A percentile compares a stretch with the other conserved stretches of the same genome.
Conservation (phyloP, 2,329 filamentous ascomycete species). For the Penicillium sclerotiorum region DNA sequence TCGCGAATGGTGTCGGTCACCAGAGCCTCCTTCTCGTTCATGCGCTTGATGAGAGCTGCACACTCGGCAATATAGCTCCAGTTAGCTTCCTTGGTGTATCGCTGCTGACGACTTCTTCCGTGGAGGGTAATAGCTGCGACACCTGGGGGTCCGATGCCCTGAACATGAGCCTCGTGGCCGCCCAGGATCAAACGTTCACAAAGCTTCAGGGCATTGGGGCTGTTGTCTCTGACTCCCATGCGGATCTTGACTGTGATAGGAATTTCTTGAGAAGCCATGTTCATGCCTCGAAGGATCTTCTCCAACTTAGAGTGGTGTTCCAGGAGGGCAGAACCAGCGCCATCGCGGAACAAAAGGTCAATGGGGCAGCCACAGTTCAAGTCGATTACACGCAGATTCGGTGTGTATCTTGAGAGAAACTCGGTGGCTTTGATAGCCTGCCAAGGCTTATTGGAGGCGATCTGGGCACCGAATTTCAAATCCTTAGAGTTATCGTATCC, state of each 20-base stretch:
- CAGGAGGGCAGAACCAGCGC: slow-evolving; percentile 89
- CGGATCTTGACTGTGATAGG: slow-evolving; percentile 95
- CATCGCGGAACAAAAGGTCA: slow-evolving; percentile 85
- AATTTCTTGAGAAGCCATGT: slow-evolving; percentile 82
- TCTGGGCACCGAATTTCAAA: slow-evolving; percentile 87
- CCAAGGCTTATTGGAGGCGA: slow-evolving; percentile 91
- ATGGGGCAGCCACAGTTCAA: slow-evolving; percentile 98
- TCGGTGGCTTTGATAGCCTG: slow-evolving; percentile 86
- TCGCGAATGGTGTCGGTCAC: slow-evolving; percentile 76
- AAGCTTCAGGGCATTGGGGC: slow-evolving; percentile 77
- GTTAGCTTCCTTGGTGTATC: slow-evolving; percentile 89
- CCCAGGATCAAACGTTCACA: slow-evolving; percentile 83
- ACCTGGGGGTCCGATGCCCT: slow-evolving; percentile 72
- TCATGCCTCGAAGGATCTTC: slow-evolving; percentile 96
- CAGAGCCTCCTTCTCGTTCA: slow-evolving; percentile 69
- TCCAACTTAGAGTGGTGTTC: slow-evolving; percentile 86
- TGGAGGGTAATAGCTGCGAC: slow-evolving; percentile 96
- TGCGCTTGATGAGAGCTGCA: slow-evolving; percentile 76
- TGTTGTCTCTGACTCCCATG: slow-evolving; percentile 80
- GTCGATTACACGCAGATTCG: slow-evolving; percentile 86
- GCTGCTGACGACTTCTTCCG: slow-evolving; percentile 88
- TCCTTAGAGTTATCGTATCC: slow-evolving; percentile 83
- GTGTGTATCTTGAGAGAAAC: slow-evolving; percentile 72
- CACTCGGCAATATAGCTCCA: slow-evolving; percentile 95
- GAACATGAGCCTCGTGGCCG: slow-evolving; percentile 68